Percentiles rank a stretch among this genome's conserved stretches.
Evolutionary conservation across 2,329 filamentous ascomycete genomes (phyloP).

Genomic region (Nothophoma quercina): DNA sequence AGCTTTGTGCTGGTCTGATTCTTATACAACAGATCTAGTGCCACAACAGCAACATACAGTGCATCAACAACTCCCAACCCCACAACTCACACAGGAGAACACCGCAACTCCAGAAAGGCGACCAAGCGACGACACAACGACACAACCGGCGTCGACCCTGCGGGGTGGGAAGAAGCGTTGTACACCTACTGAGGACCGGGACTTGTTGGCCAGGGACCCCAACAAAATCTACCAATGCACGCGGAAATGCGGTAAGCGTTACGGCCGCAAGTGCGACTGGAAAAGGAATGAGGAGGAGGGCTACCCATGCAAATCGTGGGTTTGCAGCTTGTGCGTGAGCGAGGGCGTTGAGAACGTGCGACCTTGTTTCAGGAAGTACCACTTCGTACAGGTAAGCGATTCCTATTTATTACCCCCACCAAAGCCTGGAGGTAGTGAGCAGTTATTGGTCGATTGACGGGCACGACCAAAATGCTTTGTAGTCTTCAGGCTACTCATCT

Average conservation of each 20-base stretch:
- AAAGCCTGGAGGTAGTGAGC: too few relatives aligned
- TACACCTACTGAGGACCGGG: conserved; percentile 40
- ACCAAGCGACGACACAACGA: conserved; percentile 28
- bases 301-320: conserved; percentile 47
- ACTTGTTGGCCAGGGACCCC: conserved; percentile 40
- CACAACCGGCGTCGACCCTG: conserved; percentile 24
- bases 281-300: conserved; percentile 50
- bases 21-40: conserved; percentile 25
- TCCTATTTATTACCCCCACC: too few relatives aligned
- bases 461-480: too few relatives aligned
- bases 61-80: conserved; percentile 7
- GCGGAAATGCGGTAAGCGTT: conserved; percentile 48
- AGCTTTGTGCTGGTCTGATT: conserved; percentile 32
- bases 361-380: conserved; percentile 48
- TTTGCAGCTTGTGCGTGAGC: conserved; percentile 43
- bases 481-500: too few relatives aligned
- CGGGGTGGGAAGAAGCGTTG: conserved; percentile 47
- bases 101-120: conserved; percentile 24
- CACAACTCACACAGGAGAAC: conserved; percentile 13
- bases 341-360: conserved; percentile 45
- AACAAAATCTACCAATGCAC: conserved; percentile 51
- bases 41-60: conserved; percentile 17
- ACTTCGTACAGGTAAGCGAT: conserved; percentile 41
- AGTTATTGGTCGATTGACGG: too few relatives aligned
- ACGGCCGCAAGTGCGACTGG: conserved; percentile 50